phyloP scores from a whole-genome alignment of 148 eudicot genomes.

The Camellia granthamiana region DNA sequence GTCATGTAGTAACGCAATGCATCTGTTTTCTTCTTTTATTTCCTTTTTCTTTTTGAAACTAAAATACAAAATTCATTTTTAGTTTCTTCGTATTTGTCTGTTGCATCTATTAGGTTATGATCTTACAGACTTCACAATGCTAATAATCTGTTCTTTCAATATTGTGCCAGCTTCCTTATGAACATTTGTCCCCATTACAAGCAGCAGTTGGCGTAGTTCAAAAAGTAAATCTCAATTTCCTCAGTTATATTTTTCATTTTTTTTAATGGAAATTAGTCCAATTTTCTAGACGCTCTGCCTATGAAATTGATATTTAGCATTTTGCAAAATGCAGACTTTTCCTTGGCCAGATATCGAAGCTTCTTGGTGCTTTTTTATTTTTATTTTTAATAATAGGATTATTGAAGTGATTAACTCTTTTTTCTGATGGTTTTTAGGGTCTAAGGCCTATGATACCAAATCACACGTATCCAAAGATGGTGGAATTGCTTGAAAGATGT shows the following conservation, averaged over 20 bases:
- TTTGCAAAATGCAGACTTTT: neutral
- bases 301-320: neutral
- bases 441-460: conserved; percentile 47
- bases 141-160: conserved; percentile 12
- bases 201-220: conserved; percentile 59
- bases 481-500: conserved; percentile 41
- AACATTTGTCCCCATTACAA: conserved; percentile 47
- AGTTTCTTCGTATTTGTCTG: neutral
- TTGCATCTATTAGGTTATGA: neutral
- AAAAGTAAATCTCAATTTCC: conserved; percentile 31
- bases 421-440: conserved; percentile 27
- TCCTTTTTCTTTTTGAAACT: neutral
- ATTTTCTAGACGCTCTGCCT: neutral
- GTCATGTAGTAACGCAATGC: neutral
- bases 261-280: neutral
- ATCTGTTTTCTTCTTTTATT: neutral
- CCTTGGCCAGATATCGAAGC: neutral
- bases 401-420: neutral
- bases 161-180: conserved; percentile 48
- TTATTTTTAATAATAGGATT: neutral
- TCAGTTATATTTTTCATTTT: neutral
- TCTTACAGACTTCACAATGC: neutral
- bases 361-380: neutral
- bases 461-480: conserved; percentile 38
- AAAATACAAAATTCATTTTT: neutral